Percentiles rank a stretch among this genome's conserved stretches.
phyloP scores from a whole-genome alignment of 2,329 filamentous ascomycete genomes.

The Diaporthe velutina region DNA sequence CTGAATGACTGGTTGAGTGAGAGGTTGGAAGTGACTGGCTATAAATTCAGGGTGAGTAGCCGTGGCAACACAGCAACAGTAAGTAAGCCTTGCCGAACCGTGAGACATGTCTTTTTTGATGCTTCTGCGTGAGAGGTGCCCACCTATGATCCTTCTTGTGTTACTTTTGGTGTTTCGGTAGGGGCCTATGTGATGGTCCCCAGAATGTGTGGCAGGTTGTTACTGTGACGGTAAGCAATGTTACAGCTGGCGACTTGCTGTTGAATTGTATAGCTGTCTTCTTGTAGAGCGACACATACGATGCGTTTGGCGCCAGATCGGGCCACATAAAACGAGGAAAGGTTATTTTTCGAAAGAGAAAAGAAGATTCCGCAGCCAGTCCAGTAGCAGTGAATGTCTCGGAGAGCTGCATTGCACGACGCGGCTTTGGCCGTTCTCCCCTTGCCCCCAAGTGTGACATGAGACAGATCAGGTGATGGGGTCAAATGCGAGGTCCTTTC shows the following conservation, averaged over 20 bases:
- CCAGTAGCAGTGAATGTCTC: conserved; percentile 3
- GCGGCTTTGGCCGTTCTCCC: conserved; percentile 15
- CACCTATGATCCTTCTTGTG: not conserved
- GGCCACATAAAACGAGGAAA: not conserved
- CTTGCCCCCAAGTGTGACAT: not conserved
- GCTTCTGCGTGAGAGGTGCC: not conserved
- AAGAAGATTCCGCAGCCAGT: conserved; percentile 9
- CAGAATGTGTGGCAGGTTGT: too few relatives aligned
- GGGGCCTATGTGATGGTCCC: too few relatives aligned
- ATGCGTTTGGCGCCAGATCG: not conserved
- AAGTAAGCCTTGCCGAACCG: conserved; percentile 26
- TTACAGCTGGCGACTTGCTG: too few relatives aligned
- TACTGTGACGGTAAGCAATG: too few relatives aligned
- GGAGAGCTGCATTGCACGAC: conserved; percentile 21
- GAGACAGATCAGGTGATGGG: conserved; percentile 31
- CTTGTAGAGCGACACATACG: not conserved
- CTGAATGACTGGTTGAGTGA: not conserved
- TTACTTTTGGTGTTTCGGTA: not conserved
- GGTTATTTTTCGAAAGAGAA: not conserved
- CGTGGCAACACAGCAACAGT: not conserved
- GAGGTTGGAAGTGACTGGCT: not conserved
- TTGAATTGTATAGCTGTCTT: too few relatives aligned
- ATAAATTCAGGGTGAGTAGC: not conserved
- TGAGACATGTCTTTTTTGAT: conserved; percentile 13
- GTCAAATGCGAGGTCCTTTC: conserved; percentile 15